phyloP scores from a whole-genome alignment of 371 early-diverging fungal species.

The Mucor indicus region DNA sequence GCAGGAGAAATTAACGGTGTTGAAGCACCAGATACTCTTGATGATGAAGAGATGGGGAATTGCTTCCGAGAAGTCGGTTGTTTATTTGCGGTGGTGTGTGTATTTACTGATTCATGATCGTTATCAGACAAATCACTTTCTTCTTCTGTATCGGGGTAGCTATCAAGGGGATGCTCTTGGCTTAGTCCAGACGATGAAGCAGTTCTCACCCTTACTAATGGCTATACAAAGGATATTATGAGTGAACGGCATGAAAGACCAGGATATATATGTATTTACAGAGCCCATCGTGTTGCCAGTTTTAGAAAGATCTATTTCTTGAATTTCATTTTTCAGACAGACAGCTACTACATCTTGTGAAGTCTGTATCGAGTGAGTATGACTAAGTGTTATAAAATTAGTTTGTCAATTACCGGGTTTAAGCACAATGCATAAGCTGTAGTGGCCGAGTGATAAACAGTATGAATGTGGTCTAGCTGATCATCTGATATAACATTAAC shows the following conservation, averaged over 20 bases:
- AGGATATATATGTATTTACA: constrained; percentile 12
- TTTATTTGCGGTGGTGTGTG: constrained; percentile 1
- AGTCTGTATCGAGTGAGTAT: no score
- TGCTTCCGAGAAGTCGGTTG: neutral
- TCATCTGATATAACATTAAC: constrained; percentile 31
- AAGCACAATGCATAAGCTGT: constrained; percentile 38
- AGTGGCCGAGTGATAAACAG: constrained; percentile 33
- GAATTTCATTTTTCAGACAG: constrained; percentile 55
- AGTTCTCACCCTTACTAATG: constrained; percentile 27
- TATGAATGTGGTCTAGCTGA: constrained; percentile 18
- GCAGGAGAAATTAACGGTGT: constrained; percentile 33
- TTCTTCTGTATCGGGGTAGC: constrained; percentile 56
- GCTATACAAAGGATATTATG: constrained; percentile 6
- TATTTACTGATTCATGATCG: constrained; percentile 13
- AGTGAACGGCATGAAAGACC: neutral
- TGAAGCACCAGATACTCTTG: constrained; percentile 9
- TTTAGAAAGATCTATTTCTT: constrained; percentile 50
- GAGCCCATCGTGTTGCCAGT: constrained; percentile 11
- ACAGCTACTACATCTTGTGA: constrained; percentile 41
- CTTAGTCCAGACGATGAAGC: constrained; percentile 24
- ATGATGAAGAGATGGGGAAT: neutral
- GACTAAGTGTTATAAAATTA: neutral
- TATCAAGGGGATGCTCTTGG: constrained; percentile 26
- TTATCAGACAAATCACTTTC: constrained; percentile 41
- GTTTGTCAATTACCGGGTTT: constrained; percentile 28